Evolutionary conservation across 1,284 basidiomycete genomes (phyloP), one percentile per base, ranked within the genome.

Genomic region (Puccinia triticina): DNA sequence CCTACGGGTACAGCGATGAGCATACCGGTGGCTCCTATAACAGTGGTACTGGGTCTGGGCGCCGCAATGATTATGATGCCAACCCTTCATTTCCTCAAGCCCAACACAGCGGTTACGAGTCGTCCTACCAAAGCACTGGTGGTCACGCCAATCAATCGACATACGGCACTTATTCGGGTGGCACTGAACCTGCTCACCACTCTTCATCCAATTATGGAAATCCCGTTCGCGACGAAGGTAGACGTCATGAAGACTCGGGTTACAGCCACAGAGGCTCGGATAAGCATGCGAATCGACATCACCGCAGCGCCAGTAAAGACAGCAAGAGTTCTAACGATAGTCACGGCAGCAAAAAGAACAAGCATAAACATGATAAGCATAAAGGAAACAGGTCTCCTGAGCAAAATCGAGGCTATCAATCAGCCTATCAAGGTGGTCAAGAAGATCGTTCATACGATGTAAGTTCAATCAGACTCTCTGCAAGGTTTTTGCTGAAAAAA

Each of bases 331-430:
- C 67, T 12, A 14, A 50, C 16, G 67, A 71, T 46, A 71, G 67
- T 21, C 32, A n/a, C 67, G 43, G 40, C 26, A 71, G 67, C 23
- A 46, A 34, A 26, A 71, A 71, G 46, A 71, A 71, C 40, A 71
- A 69, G n/a, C 67, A 69, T 37, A 48, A 69, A n/a, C 67, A 69
- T 69, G 67, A 69, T 29, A 69, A 71, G 67, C 67, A 50, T 26
- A 71, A 71, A n/a, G 29, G 29, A 29, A 59, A 18, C 55, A 71
- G 43, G 26, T 71, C 67, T 71, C 40, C 4, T 14, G 67, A 71
- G 5, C 67, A 71, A 12, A 48, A 71, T 26, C 67, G 67, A 10
- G 67, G 67, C 37, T 14, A 71, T 71, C 67, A 46, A 29, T 46
- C 67, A 4, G 46, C 11, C 23, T 71, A 71, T 50, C 67, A 71